Base-by-base conservation (phyloP, 2,329 filamentous ascomycete genomes). In the Venturia oleaginea region DNA sequence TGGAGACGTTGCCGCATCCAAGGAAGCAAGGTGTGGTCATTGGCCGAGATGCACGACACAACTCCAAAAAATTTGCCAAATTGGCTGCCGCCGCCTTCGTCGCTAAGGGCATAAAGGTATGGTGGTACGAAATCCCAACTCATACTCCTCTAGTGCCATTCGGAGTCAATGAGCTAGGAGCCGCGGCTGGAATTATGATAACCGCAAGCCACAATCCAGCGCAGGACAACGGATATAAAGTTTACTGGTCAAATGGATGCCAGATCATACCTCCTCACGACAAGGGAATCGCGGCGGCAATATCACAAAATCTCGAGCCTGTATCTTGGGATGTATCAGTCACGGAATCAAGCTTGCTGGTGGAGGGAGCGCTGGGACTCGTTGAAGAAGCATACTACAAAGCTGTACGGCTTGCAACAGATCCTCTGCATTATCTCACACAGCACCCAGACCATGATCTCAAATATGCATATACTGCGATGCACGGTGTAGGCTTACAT, bases 201-300 rank as follows among this genome's bases (percentile, higher is more conserved):
- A 88, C 85, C 17, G 85, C 85, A 38, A 86, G 83, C 69, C 84
- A 86, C 72, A 87, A 88, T 68, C 84, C 85, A 17, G 81, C 83
- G 57, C 77, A 81, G 68, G 84, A 87, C 70, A 87, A 87, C 70
- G 85, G 85, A 24, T 87, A 87, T 74, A 88, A 88, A 74, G 85
- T 88, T 10, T 88, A 87, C 74, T 86, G 83, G 77, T 77, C 76
- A 19, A 87, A 86, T 69, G 85, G 84, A 2, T 85, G 83, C 69
- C 85, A 88, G 71, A 87, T 88, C 67, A 86, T 87, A 63, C 80
- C 84, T 11, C 85, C 85, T 3, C 81, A 84, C 67, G 85, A 87
- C 68, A 75, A 70, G 24, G 81, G 82, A 37, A 88, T 88, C 64
- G 81, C 84, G 4, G 74, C 75, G 42, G 79, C 80, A 2, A 88